Base-by-base conservation (phyloP, 805 yeast genomes). In the Candida ovalis region DNA sequence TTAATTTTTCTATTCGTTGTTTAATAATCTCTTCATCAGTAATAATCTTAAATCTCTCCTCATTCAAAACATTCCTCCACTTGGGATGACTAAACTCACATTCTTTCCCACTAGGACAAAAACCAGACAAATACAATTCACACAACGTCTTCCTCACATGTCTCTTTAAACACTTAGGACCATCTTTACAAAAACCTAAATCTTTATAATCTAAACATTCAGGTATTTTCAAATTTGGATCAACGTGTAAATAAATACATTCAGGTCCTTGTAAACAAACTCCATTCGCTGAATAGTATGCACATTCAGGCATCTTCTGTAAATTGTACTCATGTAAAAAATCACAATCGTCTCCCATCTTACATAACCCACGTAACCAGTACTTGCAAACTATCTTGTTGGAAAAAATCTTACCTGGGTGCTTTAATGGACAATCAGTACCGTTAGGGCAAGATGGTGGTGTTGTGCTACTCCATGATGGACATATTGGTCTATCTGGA, bases 291-390 rank as follows among this genome's bases (percentile, higher is more conserved):
- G 89, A 76, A 66, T 80, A 92, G 66, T 88, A 88, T 22, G 89
- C 78, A 66, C 99, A 94, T 66, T 94, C 99, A 3, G 98, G 98
- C 96, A 94, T 92, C 68, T 88, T 89, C 51, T 96, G 76, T 58
- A 94, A 70, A 62, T 94, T 92, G 62, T 91, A 91, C 64, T 94
- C 99, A 68, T 94, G 99, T 40, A 94, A 70, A 60, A 88, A 94
- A 71, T 94, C 99, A 68, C 99, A 94, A 56, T 88, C 88, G 57
- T 90, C 96, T 44, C 95, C 96, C 73, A 92, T 92, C 70, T 94
- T 94, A 69, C 99, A 94, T 32, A 94, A 77, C 0, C 99, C 99
- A 55, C 97, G 79, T 32, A 94, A 78, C 99, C 99, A 94, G 72
- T 94, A 97, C 74, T 94, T 92, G 66, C 99, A 94, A 4, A 94